phyloP scores from a whole-genome alignment of 306 rosid species.

The Echinosophora koreensis region DNA sequence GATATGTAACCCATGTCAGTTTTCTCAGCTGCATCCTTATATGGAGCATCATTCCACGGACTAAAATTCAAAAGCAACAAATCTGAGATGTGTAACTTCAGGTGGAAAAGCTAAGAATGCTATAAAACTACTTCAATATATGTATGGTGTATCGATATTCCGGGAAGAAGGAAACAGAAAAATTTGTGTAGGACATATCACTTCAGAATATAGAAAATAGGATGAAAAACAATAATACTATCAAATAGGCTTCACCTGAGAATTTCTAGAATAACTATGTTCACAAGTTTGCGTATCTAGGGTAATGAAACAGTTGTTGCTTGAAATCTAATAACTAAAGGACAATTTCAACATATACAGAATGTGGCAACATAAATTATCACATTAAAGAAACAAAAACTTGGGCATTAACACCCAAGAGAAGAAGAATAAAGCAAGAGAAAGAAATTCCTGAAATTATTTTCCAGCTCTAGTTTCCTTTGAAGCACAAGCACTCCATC shows the following conservation, averaged over 20 bases:
- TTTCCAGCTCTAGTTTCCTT: neutral
- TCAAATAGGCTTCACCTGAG: conserved; percentile 5
- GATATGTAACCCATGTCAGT: conserved; percentile 72
- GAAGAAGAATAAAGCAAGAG: neutral
- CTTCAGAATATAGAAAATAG: neutral
- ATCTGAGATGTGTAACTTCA: conserved; percentile 41
- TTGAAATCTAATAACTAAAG: conserved; percentile 12
- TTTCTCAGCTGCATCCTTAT: conserved; percentile 73
- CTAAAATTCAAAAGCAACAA: conserved; percentile 57
- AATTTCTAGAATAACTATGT: neutral
- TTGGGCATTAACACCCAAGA: neutral
- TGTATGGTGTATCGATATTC: conserved; percentile 1
- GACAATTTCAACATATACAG: neutral
- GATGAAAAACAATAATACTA: neutral
- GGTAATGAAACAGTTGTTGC: neutral
- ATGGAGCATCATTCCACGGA: conserved; percentile 84
- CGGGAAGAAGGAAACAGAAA: neutral
- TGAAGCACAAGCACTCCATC: conserved; percentile 6
- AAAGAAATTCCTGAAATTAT: conserved; percentile 23
- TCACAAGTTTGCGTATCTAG: conserved; percentile 18
- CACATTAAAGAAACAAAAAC: neutral
- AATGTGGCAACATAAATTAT: neutral
- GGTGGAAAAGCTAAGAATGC: conserved; percentile 36
- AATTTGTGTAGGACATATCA: neutral
- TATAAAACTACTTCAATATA: conserved; percentile 28